A percentile compares a stretch with the other conserved stretches of the same genome.
Conservation (phyloP, 129 eudicot species). For the Flaveria trinervia region DNA sequence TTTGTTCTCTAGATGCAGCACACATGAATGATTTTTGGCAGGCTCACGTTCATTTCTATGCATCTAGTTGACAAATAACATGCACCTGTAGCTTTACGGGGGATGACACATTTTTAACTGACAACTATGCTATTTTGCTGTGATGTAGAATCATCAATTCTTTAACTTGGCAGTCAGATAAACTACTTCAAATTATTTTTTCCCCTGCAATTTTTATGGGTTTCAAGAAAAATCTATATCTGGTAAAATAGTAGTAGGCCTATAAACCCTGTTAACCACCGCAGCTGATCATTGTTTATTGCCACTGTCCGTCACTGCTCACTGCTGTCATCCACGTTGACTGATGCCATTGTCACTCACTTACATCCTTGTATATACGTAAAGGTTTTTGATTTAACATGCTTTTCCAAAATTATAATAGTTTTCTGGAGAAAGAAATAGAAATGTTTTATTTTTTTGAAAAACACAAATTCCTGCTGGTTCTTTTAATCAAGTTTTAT, state of each 20-base stretch:
- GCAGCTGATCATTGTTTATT: too few species aligned
- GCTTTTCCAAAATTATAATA: too few species aligned
- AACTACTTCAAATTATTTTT: constrained; percentile 5
- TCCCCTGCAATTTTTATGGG: not conserved
- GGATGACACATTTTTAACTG: not conserved
- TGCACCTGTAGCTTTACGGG: not conserved
- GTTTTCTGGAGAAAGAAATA: too few species aligned
- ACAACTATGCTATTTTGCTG: not conserved
- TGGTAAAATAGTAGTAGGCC: not conserved
- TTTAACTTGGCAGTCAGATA: constrained; percentile 6
- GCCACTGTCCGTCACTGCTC: too few species aligned
- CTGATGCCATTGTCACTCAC: too few species aligned
- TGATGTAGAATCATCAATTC: constrained; percentile 15
- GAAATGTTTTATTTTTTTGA: too few species aligned
- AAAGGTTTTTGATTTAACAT: too few species aligned
- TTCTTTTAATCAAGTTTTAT: too few species aligned
- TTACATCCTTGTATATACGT: too few species aligned
- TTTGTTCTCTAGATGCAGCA: constrained; percentile 13
- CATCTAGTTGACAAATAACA: constrained; percentile 1
- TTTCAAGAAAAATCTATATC: not conserved
- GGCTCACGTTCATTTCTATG: not conserved
- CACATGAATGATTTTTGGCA: not conserved
- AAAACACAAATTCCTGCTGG: too few species aligned
- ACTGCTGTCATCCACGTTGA: too few species aligned
- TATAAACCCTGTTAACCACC: too few species aligned